Evolutionary conservation across 805 yeast species (phyloP).

Genomic region (Torulaspora gathmanii): DNA sequence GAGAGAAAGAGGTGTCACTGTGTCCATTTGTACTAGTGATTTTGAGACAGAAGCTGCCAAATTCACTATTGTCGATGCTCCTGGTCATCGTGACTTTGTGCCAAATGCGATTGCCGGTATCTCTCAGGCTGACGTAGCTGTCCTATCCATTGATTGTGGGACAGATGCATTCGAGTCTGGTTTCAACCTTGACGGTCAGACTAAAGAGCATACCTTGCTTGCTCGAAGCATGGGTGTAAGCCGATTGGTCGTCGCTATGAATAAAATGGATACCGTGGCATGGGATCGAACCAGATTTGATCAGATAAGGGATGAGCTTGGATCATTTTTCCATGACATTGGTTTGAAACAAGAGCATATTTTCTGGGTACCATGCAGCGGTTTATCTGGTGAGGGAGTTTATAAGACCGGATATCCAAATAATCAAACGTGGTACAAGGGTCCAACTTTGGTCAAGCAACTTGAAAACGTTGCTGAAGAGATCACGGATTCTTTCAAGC

Average conservation of each 20-base stretch:
- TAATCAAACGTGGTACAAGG: conserved; percentile 19
- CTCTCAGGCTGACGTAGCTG: conserved; percentile 97
- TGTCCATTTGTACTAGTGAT: conserved; percentile 94
- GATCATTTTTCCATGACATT: conserved; percentile 67
- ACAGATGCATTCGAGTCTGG: conserved; percentile 99
- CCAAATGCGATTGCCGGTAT: conserved; percentile 99
- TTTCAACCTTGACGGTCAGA: conserved; percentile 96
- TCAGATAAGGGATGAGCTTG: conserved; percentile 81
- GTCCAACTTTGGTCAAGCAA: conserved; percentile 50
- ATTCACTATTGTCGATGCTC: conserved; percentile 97
- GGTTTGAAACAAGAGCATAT: conserved; percentile 81
- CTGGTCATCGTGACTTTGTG: conserved; percentile 98
- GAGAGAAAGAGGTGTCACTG: conserved; percentile 97
- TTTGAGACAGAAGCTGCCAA: conserved; percentile 93
- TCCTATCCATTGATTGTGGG: conserved; percentile 92
- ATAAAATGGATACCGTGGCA: conserved; percentile 77
- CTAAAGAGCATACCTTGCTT: conserved; percentile 91
- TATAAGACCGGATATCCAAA: conserved; percentile 59
- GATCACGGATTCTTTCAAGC: conserved; percentile 15
- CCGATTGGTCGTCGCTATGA: conserved; percentile 83
- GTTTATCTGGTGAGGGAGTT: conserved; percentile 91
- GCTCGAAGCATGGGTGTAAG: conserved; percentile 97
- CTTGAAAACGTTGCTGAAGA: conserved; percentile 50
- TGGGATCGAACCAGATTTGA: conserved; percentile 92
- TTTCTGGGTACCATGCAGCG: conserved; percentile 88